Percentiles rank a stretch among this genome's conserved stretches.
phyloP scores from a whole-genome alignment of 1,284 basidiomycete genomes.

The Porodaedalea pini region DNA sequence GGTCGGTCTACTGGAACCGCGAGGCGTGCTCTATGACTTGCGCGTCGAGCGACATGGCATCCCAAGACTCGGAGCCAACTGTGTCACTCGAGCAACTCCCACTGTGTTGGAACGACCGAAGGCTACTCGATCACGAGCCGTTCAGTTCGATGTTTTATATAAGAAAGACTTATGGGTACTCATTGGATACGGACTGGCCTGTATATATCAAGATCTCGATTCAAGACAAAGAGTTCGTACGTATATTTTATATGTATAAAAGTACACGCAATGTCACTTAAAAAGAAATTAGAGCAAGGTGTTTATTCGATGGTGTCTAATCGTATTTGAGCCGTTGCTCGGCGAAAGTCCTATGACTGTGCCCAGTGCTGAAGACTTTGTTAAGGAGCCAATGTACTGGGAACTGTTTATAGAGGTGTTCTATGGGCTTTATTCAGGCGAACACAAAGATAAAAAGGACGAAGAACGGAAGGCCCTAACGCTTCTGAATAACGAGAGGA shows the following conservation, averaged over 20 bases:
- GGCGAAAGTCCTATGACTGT: neutral
- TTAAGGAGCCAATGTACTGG: neutral
- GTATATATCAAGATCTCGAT: neutral
- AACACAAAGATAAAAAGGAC: slow-evolving; percentile 3
- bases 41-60: neutral
- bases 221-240: neutral
- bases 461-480: neutral
- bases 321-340: neutral
- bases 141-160: slow-evolving; percentile 27
- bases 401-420: slow-evolving; percentile 10
- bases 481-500: neutral
- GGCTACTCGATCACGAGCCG: slow-evolving; percentile 31
- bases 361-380: neutral
- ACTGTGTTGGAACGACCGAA: slow-evolving; percentile 26
- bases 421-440: neutral
- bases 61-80: neutral
- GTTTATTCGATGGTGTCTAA: neutral
- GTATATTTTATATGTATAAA: neutral
- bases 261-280: no score
- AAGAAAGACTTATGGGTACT: neutral
- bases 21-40: no score
- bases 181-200: neutral
- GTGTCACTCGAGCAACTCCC: slow-evolving; percentile 5
- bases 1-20: no score
- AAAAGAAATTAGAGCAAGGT: neutral